phyloP scores from a whole-genome alignment of 306 rosid species.

The Sphenostylis stenocarpa region DNA sequence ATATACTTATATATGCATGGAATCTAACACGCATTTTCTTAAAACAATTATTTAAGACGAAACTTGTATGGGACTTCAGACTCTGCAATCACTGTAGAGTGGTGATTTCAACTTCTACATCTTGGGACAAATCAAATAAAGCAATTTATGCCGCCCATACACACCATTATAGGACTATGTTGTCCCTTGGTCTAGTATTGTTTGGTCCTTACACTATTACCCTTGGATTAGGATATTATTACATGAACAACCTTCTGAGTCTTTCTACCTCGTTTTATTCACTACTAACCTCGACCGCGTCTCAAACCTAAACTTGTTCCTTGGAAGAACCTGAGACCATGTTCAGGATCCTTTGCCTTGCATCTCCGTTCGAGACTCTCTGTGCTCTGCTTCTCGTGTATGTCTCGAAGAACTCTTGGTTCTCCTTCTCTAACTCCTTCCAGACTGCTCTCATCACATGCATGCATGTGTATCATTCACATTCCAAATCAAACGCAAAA shows the following conservation, averaged over 20 bases:
- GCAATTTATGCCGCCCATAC: constrained; percentile 22
- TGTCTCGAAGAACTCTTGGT: constrained; percentile 84
- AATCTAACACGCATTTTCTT: not conserved
- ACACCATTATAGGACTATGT: constrained; percentile 27
- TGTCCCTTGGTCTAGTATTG: constrained; percentile 16
- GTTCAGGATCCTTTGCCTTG: constrained; percentile 43
- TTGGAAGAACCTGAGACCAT: constrained; percentile 41
- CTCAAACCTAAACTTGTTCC: constrained; percentile 29
- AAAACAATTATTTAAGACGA: not conserved
- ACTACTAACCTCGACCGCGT: constrained; percentile 30
- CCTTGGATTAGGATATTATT: not conserved
- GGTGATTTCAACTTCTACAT: constrained; percentile 30
- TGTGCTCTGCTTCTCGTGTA: constrained; percentile 50
- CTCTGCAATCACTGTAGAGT: constrained; percentile 29
- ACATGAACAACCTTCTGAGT: not conserved
- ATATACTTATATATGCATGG: not conserved
- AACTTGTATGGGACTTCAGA: constrained; percentile 28
- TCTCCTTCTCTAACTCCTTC: constrained; percentile 94
- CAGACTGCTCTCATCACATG: constrained; percentile 60
- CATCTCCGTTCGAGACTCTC: constrained; percentile 40
- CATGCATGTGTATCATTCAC: constrained; percentile 30
- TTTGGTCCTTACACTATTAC: not conserved
- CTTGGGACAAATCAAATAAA: constrained; percentile 29
- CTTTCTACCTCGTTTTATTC: not conserved
- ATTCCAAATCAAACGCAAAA: not conserved